Base-by-base conservation (phyloP, 148 eudicot genomes). In the Amaranthus hypochondriacus region DNA sequence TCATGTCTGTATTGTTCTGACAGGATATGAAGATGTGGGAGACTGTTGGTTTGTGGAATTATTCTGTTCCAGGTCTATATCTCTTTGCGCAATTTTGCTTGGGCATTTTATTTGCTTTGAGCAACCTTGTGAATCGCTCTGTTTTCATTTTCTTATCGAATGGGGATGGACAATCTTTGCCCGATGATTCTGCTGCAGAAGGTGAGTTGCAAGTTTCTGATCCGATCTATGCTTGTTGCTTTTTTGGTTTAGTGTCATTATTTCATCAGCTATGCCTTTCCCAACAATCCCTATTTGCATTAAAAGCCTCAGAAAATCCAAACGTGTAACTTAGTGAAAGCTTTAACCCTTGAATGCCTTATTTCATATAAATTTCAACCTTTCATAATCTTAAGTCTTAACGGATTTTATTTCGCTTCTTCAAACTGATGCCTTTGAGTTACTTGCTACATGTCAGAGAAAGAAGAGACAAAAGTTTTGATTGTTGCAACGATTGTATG, bases 11-110 rank as follows among this genome's bases (percentile, higher is more conserved):
- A 8, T 48, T 18, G 13, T 67, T 50, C 70, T 13, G 9, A 44
- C 83, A 95, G 98, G 92, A 92, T 77, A 88, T 89, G 93, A 90
- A 89, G 85, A 89, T 95, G 57, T 95, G 98, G 98, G 96, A 95
- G 87, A 84, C 88, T 88, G 85, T 95, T 81, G 98, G 98, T 57
- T 78, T 95, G 72, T 95, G 97, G 98, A 93, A 88, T 81, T 92
- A 95, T 78, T 86, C 98, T 65, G 84, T 87, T 81, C 98, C 98
- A 81, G 97, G 97, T 70, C 84, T 84, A 73, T 95, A 89, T 74
- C 79, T 95, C 72, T 87, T 95, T 63, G 96, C 98, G 73, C 98
- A 95, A 79, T 90, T 89, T 84, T 92, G 90, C 81, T 90, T 95
- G 55, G 98, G 98, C 53, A 79, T 90, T 78, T 84, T 95, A 58